Conservation (phyloP, 1,284 basidiomycete species). For the Cystobasidium slooffiae region DNA sequence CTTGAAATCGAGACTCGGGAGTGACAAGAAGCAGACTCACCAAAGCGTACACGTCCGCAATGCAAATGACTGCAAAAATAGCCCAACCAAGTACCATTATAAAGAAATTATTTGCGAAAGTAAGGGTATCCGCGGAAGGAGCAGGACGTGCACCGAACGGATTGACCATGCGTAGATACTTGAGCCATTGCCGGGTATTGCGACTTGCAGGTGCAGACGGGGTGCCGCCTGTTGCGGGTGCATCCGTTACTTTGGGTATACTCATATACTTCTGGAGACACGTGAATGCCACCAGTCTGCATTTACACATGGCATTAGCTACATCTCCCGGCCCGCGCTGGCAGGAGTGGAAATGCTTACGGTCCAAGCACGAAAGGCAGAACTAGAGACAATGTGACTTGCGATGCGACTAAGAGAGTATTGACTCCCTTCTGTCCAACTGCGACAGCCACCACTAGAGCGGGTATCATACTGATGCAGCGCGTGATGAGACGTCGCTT, state of each 20-base stretch:
- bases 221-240: too few relatives aligned
- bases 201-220: too few relatives aligned
- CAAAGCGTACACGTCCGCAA: conserved; percentile 42
- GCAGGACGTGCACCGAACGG: conserved; percentile 45
- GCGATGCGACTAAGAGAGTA: conserved; percentile 79
- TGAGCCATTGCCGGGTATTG: neutral
- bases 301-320: conserved; percentile 23
- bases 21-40: neutral
- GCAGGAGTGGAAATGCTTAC: neutral
- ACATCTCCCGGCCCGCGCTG: neutral
- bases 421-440: conserved; percentile 78
- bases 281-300: conserved; percentile 51
- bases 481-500: conserved; percentile 82
- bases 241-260: neutral
- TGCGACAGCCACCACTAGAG: conserved; percentile 75
- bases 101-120: conserved; percentile 48
- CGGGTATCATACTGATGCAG: conserved; percentile 81
- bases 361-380: conserved; percentile 86
- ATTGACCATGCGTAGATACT: conserved; percentile 34
- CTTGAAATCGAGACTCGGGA: neutral
- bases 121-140: conserved; percentile 33
- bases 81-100: conserved; percentile 42
- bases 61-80: conserved; percentile 37
- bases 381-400: conserved; percentile 77
- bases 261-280: conserved; percentile 49